A percentile compares a stretch with the other conserved stretches of the same genome.
These are phyloP conservation scores for Penicillium nordicum DNA, from an alignment of 2,329 filamentous ascomycete species.

Conservation along the genomic window DNA sequence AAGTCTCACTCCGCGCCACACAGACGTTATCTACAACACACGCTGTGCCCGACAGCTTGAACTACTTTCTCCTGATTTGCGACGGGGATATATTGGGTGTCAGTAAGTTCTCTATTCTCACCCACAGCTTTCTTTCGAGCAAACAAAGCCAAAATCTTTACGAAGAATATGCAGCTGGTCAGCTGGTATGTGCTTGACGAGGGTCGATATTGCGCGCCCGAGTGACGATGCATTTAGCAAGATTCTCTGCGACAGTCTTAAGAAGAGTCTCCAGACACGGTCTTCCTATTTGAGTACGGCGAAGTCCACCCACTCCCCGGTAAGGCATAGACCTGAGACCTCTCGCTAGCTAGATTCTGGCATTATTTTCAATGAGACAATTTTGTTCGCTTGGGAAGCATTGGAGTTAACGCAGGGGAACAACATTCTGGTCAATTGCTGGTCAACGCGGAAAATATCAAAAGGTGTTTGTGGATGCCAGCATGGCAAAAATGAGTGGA, in stretches of 20 bases:
- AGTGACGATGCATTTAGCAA: constrained; percentile 14
- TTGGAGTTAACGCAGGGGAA: background rate
- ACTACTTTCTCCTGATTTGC: background rate
- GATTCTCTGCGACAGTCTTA: background rate
- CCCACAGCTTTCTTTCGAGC: background rate
- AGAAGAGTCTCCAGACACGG: constrained; percentile 14
- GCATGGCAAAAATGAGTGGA: background rate
- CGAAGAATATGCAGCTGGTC: background rate
- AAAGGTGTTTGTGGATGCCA: background rate
- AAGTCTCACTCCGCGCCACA: background rate
- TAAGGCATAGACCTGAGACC: constrained; percentile 10
- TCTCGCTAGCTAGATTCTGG: constrained; percentile 10
- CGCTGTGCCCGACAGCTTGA: background rate
- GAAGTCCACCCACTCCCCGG: background rate
- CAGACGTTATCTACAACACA: background rate
- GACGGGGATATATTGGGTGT: background rate
- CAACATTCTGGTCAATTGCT: background rate
- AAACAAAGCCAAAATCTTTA: background rate
- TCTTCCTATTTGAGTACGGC: constrained; percentile 9
- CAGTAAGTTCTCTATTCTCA: background rate
- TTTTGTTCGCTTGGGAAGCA: constrained; percentile 16
- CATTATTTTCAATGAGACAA: background rate
- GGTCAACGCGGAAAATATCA: background rate
- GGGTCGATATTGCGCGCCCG: constrained; percentile 11
- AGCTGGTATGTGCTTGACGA: background rate